Evolutionary conservation across 495 filamentous ascomycete genomes (phyloP).

Genomic region (Aspergillus hancockii): DNA sequence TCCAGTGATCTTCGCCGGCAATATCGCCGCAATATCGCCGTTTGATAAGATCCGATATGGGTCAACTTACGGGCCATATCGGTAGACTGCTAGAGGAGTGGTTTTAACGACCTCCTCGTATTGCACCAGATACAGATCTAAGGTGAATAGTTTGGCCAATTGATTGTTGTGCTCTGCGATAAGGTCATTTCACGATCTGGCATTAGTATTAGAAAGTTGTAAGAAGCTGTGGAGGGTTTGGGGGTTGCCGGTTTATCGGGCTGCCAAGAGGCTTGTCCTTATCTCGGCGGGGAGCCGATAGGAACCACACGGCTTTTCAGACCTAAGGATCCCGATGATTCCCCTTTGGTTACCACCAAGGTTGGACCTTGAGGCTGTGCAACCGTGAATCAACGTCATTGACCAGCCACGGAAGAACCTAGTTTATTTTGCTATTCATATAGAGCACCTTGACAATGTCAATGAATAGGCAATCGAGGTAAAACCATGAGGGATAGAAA

Average conservation of each 20-base stretch:
- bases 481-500: no score
- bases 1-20: background rate
- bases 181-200: background rate
- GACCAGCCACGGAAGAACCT: no score
- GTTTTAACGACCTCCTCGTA: background rate
- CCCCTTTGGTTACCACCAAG: no score
- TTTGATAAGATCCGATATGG: conserved; percentile 1
- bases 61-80: background rate
- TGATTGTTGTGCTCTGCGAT: background rate
- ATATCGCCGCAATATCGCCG: background rate
- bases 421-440: no score
- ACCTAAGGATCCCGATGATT: background rate
- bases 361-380: no score
- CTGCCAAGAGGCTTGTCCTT: background rate
- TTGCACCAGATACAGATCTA: background rate
- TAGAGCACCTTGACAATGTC: no score
- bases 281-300: conserved; percentile 1
- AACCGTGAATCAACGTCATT: no score
- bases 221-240: background rate
- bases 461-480: no score
- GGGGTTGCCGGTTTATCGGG: background rate
- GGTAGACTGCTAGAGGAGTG: background rate
- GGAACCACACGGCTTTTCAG: background rate
- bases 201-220: background rate
- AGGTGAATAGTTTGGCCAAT: background rate